Base-by-base conservation (phyloP, 768 basidiomycete species). In the Leccinum boreale region DNA sequence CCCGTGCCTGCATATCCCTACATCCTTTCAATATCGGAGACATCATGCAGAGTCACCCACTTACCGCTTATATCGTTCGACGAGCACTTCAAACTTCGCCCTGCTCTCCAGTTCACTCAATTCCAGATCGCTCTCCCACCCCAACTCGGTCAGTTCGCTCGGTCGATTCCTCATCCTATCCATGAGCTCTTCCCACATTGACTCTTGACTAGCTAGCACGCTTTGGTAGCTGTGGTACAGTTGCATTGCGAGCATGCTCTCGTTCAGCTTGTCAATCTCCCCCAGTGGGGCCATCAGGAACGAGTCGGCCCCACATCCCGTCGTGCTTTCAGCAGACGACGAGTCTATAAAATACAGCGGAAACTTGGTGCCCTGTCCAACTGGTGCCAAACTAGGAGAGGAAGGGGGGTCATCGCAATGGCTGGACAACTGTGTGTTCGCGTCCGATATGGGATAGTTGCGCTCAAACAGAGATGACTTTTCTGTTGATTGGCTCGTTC, bases 111-210 rank as follows among this genome's bases (percentile, higher is more conserved):
- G 66, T 59, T 83, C 81, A 62, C 78, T 81, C 48, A 85, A 70
- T 61, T 87, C 84, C 52, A 82, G 79, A 57, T 86, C 85, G 60
- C 80, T 84, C 31, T 87, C 85, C 87, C 87, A 89, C n/a, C 87
- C 87, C 65, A 83, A 78, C 15, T 78, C 79, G 55, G 73, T 68
- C 26, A 89, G 70, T 57, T 83, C 79, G 6, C 78, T 75, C 48
- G 76, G 79, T 54, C 79, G 74, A 62, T 86, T 86, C 52, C 83
- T 75, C 69, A 86, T 77, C 59, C 82, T 79, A 59, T 85, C 81
- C 61, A 81, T 80, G 50, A 89, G 75, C 55, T 87, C 86, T 59
- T 88, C 87, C 86, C 87, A 89, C 85, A 89, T 87, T 28, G 85
- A 81, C 65, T 89, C 87, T 68, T 85, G 81, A 62, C 85, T 86